Conservation (phyloP, 2,329 filamentous ascomycete species). For the Didymella segeticola region DNA sequence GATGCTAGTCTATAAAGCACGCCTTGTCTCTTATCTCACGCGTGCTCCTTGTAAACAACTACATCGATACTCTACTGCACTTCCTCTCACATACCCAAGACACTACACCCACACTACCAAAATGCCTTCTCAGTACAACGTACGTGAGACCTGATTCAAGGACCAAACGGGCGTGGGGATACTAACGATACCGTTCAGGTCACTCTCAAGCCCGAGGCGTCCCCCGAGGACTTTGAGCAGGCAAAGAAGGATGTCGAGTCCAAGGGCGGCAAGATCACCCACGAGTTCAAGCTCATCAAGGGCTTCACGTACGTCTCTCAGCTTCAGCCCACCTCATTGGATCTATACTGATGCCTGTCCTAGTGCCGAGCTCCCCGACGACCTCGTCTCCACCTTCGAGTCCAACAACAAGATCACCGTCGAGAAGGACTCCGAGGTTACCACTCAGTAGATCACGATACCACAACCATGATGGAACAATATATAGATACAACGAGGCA, state of each 20-base stretch:
- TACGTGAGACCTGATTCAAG: slow-evolving; percentile 14
- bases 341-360: slow-evolving; percentile 11
- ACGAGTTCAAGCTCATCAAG: slow-evolving; percentile 88
- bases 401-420: slow-evolving; percentile 77
- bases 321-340: not conserved
- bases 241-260: slow-evolving; percentile 77
- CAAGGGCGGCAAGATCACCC: slow-evolving; percentile 82
- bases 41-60: slow-evolving; percentile 11
- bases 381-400: slow-evolving; percentile 70
- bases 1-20: slow-evolving; percentile 34
- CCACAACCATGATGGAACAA: not conserved
- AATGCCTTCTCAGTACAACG: slow-evolving; percentile 48
- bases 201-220: slow-evolving; percentile 76
- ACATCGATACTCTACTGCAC: not conserved
- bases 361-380: slow-evolving; percentile 77
- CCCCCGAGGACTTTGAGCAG: slow-evolving; percentile 71
- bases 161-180: not conserved
- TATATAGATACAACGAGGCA: slow-evolving; percentile 10
- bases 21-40: slow-evolving; percentile 22
- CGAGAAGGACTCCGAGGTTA: slow-evolving; percentile 75
- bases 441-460: slow-evolving; percentile 67
- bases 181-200: slow-evolving; percentile 61
- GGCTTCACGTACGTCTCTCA: slow-evolving; percentile 79
- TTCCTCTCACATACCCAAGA: not conserved
- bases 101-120: slow-evolving; percentile 18